Evolutionary conservation across 2,329 filamentous ascomycete species (phyloP), one percentile per base, ranked within the genome.

Genomic region (Penicillium fuscoglaucum): DNA sequence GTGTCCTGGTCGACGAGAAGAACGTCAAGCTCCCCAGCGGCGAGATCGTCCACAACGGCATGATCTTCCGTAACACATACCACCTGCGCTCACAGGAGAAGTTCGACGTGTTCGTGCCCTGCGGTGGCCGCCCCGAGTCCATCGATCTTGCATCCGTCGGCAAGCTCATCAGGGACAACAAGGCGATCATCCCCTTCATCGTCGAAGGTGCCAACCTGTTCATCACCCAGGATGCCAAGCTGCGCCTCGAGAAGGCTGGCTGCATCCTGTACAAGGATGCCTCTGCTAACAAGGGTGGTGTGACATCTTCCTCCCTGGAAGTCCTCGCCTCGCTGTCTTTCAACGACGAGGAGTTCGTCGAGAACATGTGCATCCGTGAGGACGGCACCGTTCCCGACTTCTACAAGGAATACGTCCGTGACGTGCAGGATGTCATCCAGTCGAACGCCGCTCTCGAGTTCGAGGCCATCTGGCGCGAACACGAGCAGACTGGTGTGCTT

Each of bases 151-250:
- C 90, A 56, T 91, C 89, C 8, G 93, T 93, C 61, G 88, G 84
- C 78, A 91, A 90, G 74, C 84, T 99, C 62, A 98, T 99, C 76
- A 87, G 89, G 72, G 87, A 96, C 62, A 92, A 93, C 78, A 97
- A 96, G 80, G 83, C 85, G 24, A 86, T 84, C 12, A 89, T 99
- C 60, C 93, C 93, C 0, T 99, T 96, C 79, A 95, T 99, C 54
- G 93, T 99, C 45, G 95, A 99, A 79, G 95, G 95, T 53, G 95
- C 95, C 76, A 99, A 98, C 76, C 83, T 99, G 55, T 99, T 99
- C 84, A 96, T 99, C 78, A 97, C 95, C 0, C 95, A 99, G 77
- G 95, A 99, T 70, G 93, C 93, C 68, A 98, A 98, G 81, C 84
- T 98, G 55, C 90, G 92, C 26, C 86, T 99, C 15, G 95, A 99